Percentiles rank a stretch among this genome's conserved stretches.
These are phyloP conservation scores for Cladosporium cucumerinum DNA, from an alignment of 2,329 filamentous ascomycete species.

Conservation along the genomic window DNA sequence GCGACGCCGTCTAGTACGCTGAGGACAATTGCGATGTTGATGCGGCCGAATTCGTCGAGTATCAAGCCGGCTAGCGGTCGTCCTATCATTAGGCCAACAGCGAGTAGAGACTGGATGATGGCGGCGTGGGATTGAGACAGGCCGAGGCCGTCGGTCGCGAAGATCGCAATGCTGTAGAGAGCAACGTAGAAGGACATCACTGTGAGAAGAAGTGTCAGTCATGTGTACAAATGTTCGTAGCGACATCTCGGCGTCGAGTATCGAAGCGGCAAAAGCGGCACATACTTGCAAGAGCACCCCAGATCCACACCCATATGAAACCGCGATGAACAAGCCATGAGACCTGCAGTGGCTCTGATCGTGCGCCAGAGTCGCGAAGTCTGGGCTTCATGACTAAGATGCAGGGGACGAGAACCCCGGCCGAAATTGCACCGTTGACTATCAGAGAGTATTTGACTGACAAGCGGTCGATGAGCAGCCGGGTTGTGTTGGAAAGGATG, in stretches of 20 bases:
- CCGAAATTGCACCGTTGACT: slow-evolving; percentile 4
- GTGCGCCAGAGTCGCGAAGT: background rate
- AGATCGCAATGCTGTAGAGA: slow-evolving; percentile 13
- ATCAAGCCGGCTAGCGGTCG: slow-evolving; percentile 3
- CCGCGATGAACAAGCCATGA: slow-evolving; percentile 11
- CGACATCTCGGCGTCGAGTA: background rate
- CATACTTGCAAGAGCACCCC: slow-evolving; percentile 12
- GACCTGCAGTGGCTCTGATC: slow-evolving; percentile 5
- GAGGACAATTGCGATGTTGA: slow-evolving; percentile 6
- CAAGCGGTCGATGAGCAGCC: slow-evolving; percentile 3
- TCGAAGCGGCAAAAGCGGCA: background rate
- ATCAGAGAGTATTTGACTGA: slow-evolving; percentile 11
- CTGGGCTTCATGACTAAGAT: slow-evolving; percentile 6
- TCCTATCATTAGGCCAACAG: slow-evolving; percentile 12
- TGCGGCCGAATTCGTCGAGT: slow-evolving; percentile 6
- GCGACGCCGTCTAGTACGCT: slow-evolving; percentile 4
- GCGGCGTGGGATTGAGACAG: slow-evolving; percentile 6
- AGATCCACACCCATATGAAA: slow-evolving; percentile 7
- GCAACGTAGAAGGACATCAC: slow-evolving; percentile 15
- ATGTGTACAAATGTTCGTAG: background rate
- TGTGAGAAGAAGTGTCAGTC: background rate
- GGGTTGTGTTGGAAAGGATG: slow-evolving; percentile 6
- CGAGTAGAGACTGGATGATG: background rate
- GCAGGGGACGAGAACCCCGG: slow-evolving; percentile 2
- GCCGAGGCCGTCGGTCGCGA: background rate